Base-by-base conservation (phyloP, 129 eudicot genomes). In the Daucus carota region DNA sequence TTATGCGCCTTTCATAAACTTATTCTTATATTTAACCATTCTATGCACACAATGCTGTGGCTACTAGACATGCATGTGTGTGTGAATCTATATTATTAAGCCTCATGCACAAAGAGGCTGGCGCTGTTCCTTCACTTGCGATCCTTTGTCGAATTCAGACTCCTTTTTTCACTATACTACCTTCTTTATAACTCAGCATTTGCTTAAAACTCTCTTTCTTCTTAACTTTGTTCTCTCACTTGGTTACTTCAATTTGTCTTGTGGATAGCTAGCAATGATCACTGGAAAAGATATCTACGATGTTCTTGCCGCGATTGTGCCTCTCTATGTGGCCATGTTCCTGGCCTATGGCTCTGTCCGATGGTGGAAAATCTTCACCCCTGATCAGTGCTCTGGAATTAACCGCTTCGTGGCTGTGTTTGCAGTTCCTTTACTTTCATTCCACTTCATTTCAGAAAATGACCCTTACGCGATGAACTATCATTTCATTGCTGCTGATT, bases 311-410 rank as follows among this genome's bases (percentile, higher is more conserved):
- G 98, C 98, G 38, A 87, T 93, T 20, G 86, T 87, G 31, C 98
- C 98, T 0, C 83, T 93, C 0, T 93, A 93, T 48, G 98, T 90
- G 3, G 98, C 98, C 74, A 93, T 93, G 98, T 50, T 93, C 28
- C 80, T 93, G 59, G 98, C 98, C 66, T 93, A 93, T 52, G 97
- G 97, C 41, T 93, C 98, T 13, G 98, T 90, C 76, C 80, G 87
- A 57, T 93, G 98, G 98, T 93, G 98, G 98, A 87, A 86, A 72
- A 93, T 93, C 80, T 93, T 93, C 90, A 93, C 98, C 45, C 98
- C 98, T 17, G 98, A 90, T 33, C 98, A 93, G 63, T 93, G 98
- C 85, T 93, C 98, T 0, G 98, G 98, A 44, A 93, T 93, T 75
- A 93, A 93, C 82, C 92, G 98, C 1, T 93, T 93, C 22, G 98